Percentiles rank a stretch among this genome's conserved stretches.
Evolutionary conservation across 1,139 yeast species (phyloP).

Genomic region (Taphrina flavorubra): DNA sequence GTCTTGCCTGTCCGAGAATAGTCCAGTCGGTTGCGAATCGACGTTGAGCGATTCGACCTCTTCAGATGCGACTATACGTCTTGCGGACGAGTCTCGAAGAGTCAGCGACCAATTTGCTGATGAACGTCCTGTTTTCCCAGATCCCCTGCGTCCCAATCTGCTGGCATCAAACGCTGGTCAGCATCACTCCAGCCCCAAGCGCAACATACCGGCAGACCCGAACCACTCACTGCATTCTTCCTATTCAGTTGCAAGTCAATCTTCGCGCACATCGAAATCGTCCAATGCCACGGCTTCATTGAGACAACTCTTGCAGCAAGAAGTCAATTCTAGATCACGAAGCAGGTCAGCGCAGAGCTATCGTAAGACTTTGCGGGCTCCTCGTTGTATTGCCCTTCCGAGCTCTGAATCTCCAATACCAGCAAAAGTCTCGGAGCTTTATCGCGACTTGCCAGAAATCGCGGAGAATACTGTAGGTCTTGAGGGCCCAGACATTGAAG

Average conservation of each 20-base stretch:
- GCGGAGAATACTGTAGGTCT: too few relatives aligned
- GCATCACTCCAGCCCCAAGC: not conserved
- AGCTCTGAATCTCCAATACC: not conserved
- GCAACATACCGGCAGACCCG: not conserved
- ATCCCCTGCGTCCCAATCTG: not conserved
- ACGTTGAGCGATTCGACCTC: not conserved
- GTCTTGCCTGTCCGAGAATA: not conserved
- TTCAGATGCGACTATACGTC: constrained; percentile 3
- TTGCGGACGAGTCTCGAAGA: constrained; percentile 1
- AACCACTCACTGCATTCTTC: not conserved
- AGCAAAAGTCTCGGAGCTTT: too few relatives aligned
- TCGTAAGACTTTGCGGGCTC: too few relatives aligned
- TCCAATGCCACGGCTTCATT: not conserved
- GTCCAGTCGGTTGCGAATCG: not conserved
- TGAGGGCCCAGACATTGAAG: too few relatives aligned
- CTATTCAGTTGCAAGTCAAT: not conserved
- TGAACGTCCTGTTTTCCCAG: not conserved
- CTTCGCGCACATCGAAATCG: not conserved
- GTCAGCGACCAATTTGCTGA: not conserved
- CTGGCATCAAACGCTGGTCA: not conserved
- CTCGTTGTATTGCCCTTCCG: not conserved
- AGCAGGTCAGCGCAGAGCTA: too few relatives aligned
- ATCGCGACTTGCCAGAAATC: too few relatives aligned
- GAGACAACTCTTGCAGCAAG: constrained; percentile 1
- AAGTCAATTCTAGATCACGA: not conserved